Evolutionary conservation across 2,329 filamentous ascomycete genomes (phyloP), one percentile per base, ranked within the genome.

Genomic region (Talaromyces piceae): DNA sequence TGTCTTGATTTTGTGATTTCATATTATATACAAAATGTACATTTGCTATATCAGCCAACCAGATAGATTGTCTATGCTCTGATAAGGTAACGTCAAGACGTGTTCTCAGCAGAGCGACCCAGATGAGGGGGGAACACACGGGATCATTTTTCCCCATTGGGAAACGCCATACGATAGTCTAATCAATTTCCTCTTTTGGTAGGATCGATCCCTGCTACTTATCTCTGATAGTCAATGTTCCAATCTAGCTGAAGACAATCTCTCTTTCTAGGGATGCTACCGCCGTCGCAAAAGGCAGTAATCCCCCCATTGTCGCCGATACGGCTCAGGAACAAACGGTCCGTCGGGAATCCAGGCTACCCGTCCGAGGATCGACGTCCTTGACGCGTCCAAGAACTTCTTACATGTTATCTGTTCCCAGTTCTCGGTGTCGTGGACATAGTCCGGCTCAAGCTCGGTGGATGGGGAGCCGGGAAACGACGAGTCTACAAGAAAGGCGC

Each of bases 401-500:
- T 83, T 73, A 63, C 93, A 97, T 50, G 80, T 76, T 16, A 95
- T 72, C 41, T 78, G 70, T 48, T 94, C 83, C 93, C 93, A 98
- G 13, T 79, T 78, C n/a, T 82, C 72, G 27, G 73, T 70, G 59
- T 96, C 86, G 2, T 82, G 75, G 16, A 89, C 74, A 62, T 93
- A 95, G 61, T 90, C 81, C 1, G 91, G 91, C 65, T 98, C 91
- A 9, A 84, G 77, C 0, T 78, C 74, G 1, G 88, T 85, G 63
- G 80, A 59, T 28, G 67, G 60, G 13, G 73, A 74, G 26, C 73
- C 73, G 0, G 86, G 83, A 60, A 91, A 89, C 54, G 87, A 84
- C 0, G 89, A 94, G 66, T 98, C 93, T 13, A 97, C 84, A 4
- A 98, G 65, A 68, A 94, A 96, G 7, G 82, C 77, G 68, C 93